phyloP scores from a whole-genome alignment of 1,284 basidiomycete species.

The Erythrobasidium hasegawianum region DNA sequence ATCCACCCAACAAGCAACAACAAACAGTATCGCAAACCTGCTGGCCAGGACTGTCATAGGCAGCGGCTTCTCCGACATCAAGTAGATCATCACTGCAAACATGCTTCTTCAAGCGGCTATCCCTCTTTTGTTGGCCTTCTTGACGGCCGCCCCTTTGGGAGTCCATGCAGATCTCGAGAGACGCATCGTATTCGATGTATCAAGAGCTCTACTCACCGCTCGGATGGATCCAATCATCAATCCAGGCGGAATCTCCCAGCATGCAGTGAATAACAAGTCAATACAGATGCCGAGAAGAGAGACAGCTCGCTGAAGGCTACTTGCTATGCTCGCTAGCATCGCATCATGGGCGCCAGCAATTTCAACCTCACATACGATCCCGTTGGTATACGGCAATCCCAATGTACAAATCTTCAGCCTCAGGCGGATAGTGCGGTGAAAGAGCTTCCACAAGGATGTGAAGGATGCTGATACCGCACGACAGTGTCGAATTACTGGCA shows the following conservation, averaged over 20 bases:
- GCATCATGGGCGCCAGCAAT: conserved; percentile 29
- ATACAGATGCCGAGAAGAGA: background rate
- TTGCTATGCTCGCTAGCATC: conserved; percentile 10
- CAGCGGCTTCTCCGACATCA: too few species aligned
- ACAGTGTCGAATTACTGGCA: conserved; percentile 8
- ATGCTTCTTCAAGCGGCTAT: background rate
- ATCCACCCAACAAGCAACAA: too few species aligned
- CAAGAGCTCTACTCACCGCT: conserved; percentile 17
- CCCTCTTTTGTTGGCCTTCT: background rate
- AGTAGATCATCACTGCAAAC: background rate
- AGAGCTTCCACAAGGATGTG: background rate
- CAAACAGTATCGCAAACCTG: too few species aligned
- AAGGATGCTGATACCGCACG: background rate
- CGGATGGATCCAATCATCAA: conserved; percentile 27
- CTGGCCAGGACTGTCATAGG: too few species aligned
- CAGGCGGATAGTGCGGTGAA: conserved; percentile 19
- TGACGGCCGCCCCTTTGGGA: background rate
- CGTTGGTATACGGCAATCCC: background rate
- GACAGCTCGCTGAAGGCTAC: background rate
- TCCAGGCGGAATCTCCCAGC: conserved; percentile 27
- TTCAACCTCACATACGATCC: conserved; percentile 22
- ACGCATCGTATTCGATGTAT: conserved; percentile 27
- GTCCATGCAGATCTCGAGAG: background rate
- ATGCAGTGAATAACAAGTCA: conserved; percentile 1
- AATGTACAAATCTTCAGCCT: conserved; percentile 7